Base-by-base conservation (phyloP, 768 basidiomycete genomes). In the Neoboletus subvelutipes region DNA sequence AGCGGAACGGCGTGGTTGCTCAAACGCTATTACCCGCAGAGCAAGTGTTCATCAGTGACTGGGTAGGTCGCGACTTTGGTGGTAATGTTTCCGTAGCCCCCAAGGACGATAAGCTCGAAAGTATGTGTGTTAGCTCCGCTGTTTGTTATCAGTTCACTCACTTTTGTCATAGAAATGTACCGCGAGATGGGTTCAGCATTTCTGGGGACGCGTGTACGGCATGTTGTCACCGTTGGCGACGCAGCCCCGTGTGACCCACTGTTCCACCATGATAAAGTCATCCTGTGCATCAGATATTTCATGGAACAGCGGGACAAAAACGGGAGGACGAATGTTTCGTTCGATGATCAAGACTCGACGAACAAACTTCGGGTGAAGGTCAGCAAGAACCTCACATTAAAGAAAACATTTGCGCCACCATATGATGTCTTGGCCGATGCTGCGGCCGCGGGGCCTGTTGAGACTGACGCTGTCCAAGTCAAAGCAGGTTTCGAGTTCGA, bases 351-450 rank as follows among this genome's bases (percentile, higher is more conserved):
- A 18, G 31, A 3, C 13, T 18, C 33, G 2, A 36, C 24, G 10
- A 11, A n/a, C n/a, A 20, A 39, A 0, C 41, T 64, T 33, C 22
- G 9, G 10, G 41, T 63, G 36, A 45, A 8, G 12, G 13, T 31
- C 4, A 59, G 61, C 42, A 60, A 52, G 31, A 11, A 9, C 4
- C 29, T 64, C 40, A 55, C 3, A 4, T 11, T 60, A 37, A 52
- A 40, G 52, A 63, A 59, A 34, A 52, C 10, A 18, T 63, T 64
- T 36, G 48, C 41, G 9, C 62, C 56, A 20, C 61, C 52, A 26
- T 28, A 24, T 9, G 52, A 56, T 13, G 34, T 63, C 18, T 33
- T 53, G 29, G 33, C 50, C 12, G 28, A 47, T 1, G 45, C 6
- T 8, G 29, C 6, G 22, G 2, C 10, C 10, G 22, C 2, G n/a